A percentile compares a stretch with the other conserved stretches of the same genome.
phyloP scores from a whole-genome alignment of 345 rosid genomes.

The Geranium rotundifolium region DNA sequence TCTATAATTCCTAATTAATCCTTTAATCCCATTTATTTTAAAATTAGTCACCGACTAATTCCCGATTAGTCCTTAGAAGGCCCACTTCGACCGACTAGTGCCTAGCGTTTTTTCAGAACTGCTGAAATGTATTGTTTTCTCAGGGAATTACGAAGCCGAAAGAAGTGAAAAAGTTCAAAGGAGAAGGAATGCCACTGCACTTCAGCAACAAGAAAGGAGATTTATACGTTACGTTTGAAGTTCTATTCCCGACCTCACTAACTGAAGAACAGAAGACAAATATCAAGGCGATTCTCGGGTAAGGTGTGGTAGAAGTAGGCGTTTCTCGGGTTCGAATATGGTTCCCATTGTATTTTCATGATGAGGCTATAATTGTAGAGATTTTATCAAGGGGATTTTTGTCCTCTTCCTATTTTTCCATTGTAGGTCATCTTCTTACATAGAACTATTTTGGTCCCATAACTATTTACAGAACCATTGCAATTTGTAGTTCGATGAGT shows the following conservation, averaged over 20 bases:
- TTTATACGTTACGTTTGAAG: constrained; percentile 77
- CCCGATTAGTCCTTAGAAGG: too few relatives aligned
- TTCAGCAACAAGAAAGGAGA: constrained; percentile 79
- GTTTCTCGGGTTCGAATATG: not conserved
- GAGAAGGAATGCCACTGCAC: constrained; percentile 96
- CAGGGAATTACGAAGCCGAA: constrained; percentile 95
- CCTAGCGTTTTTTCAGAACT: too few relatives aligned
- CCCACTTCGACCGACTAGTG: too few relatives aligned
- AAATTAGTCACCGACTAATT: too few relatives aligned
- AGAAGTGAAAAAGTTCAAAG: constrained; percentile 79
- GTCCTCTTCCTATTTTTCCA: too few relatives aligned
- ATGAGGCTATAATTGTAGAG: not conserved
- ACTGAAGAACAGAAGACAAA: constrained; percentile 73
- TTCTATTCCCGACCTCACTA: constrained; percentile 73
- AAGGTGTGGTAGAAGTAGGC: constrained; percentile 10
- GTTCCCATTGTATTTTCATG: constrained; percentile 13
- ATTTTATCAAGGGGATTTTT: too few relatives aligned
- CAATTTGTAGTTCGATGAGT: too few relatives aligned
- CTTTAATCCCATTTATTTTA: too few relatives aligned
- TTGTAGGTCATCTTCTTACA: not conserved
- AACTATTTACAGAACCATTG: too few relatives aligned
- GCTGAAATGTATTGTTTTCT: not conserved
- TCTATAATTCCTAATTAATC: too few relatives aligned
- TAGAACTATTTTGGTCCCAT: not conserved
- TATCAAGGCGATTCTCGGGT: constrained; percentile 64